Conservation (phyloP, 495 filamentous ascomycete species). For the Penicillium riverlandense region DNA sequence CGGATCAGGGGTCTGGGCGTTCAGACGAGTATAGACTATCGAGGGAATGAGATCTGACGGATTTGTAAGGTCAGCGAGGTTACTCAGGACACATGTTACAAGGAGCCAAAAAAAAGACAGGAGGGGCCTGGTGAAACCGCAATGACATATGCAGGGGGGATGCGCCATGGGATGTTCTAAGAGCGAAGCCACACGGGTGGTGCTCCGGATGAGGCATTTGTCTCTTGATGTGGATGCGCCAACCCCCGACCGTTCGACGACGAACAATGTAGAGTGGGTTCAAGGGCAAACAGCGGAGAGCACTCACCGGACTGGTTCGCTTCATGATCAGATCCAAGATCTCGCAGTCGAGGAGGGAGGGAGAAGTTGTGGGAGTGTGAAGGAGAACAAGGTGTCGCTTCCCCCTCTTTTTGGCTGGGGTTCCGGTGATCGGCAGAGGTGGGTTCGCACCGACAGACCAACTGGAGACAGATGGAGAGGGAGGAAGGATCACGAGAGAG, state of each 20-base stretch:
- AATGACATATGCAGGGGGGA: constrained; percentile 18
- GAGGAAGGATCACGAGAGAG: not conserved
- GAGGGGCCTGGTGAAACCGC: constrained; percentile 8
- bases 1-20: not conserved
- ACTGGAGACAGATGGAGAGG: no score
- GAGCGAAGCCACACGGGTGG: constrained; percentile 1
- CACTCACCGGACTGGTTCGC: not conserved
- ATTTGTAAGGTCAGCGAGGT: constrained; percentile 11
- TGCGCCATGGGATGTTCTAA: constrained; percentile 2
- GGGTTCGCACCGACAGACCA: no score
- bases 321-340: no score
- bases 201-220: no score
- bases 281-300: not conserved
- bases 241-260: no score
- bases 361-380: not conserved
- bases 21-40: constrained; percentile 2
- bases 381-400: not conserved
- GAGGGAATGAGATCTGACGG: constrained; percentile 10
- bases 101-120: constrained; percentile 16
- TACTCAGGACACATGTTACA: not conserved
- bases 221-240: no score
- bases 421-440: no score
- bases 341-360: not conserved
- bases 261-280: no score
- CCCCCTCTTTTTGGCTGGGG: no score